Evolutionary conservation across 2,329 filamentous ascomycete genomes (phyloP).

Genomic region (Nothopassalora personata): DNA sequence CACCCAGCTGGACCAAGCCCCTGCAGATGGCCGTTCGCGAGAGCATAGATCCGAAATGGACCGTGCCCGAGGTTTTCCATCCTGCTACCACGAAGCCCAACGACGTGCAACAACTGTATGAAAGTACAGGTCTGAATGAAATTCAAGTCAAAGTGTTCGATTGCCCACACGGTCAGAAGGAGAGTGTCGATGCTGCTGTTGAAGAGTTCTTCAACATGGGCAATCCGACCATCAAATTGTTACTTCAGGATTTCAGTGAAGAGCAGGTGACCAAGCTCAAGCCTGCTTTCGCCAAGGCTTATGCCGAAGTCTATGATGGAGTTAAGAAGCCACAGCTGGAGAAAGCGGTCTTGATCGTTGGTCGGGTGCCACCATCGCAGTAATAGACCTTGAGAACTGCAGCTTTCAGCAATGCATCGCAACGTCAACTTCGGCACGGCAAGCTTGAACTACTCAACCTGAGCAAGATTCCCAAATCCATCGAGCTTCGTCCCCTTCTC

Average conservation of each 20-base stretch:
- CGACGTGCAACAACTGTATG: slow-evolving; percentile 1
- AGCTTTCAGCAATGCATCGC: neutral
- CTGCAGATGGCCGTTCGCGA: slow-evolving; percentile 9
- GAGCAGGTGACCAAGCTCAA: slow-evolving; percentile 39
- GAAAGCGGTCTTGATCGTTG: slow-evolving; percentile 3
- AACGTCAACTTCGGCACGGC: neutral
- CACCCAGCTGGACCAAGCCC: neutral
- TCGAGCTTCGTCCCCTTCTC: neutral
- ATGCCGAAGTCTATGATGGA: slow-evolving; percentile 4
- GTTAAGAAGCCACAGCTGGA: slow-evolving; percentile 5
- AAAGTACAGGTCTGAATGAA: neutral
- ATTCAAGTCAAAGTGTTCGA: slow-evolving; percentile 2
- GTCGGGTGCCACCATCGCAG: neutral
- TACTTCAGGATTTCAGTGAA: slow-evolving; percentile 9
- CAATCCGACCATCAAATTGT: slow-evolving; percentile 5
- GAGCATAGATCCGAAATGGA: slow-evolving; percentile 1
- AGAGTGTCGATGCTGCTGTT: slow-evolving; percentile 4
- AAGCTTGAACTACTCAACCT: neutral
- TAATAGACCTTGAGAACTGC: no score
- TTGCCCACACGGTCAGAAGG: slow-evolving; percentile 6
- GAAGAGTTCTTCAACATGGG: slow-evolving; percentile 12
- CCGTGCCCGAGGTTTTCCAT: slow-evolving; percentile 6
- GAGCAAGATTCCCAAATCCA: neutral
- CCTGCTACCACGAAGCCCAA: neutral
- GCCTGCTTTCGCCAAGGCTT: slow-evolving; percentile 5